Evolutionary conservation across 306 rosid species (phyloP), one percentile per base, ranked within the genome.

Genomic region (Fragaria iinumae): DNA sequence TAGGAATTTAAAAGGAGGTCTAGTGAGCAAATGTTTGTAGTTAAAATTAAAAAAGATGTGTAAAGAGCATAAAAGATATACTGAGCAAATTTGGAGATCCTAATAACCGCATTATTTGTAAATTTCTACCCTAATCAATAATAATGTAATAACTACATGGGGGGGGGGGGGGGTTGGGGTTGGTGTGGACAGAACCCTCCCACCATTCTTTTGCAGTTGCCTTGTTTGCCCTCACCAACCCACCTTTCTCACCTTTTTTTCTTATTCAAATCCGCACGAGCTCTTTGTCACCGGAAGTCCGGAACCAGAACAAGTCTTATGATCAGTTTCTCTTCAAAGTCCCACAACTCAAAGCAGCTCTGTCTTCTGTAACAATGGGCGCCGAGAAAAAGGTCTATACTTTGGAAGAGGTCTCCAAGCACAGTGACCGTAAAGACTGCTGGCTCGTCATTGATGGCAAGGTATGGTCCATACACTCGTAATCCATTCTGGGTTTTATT

Each of bases 381-480:
- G 90, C 80, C n/a, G 89, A 72, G 13, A 50, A 79, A 69, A 83
- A 87, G 84, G 73, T 88, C 5, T 92, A 52, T 84, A 81, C 88
- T 82, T 82, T 92, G 75, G 85, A 90, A n/a, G 92, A 90, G 65
- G 92, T 88, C 72, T 75, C 96, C 49, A 44, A 67, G 17, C 97
- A 90, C 82, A 89, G 83, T 76, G 65, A 32, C 76, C 57, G 83
- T 79, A 83, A 86, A 29, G 96, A 90, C 69, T 95, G 99, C 83
- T 95, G 97, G 97, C 84, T 95, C 70, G 81, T 95, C 72, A 88
- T 95, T 57, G 85, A 80, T 23, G 90, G 89, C 83, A 95, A 89
- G 97, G 99, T 92, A 74, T 77, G 68, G 13, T 29, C 4, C 38
- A 13, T 27, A 27, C 17, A 25, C 68, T 63, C 67, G 11, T 63